Evolutionary conservation across 2,329 filamentous ascomycete genomes (phyloP).

Genomic region (Verticillium zaregamsianum): DNA sequence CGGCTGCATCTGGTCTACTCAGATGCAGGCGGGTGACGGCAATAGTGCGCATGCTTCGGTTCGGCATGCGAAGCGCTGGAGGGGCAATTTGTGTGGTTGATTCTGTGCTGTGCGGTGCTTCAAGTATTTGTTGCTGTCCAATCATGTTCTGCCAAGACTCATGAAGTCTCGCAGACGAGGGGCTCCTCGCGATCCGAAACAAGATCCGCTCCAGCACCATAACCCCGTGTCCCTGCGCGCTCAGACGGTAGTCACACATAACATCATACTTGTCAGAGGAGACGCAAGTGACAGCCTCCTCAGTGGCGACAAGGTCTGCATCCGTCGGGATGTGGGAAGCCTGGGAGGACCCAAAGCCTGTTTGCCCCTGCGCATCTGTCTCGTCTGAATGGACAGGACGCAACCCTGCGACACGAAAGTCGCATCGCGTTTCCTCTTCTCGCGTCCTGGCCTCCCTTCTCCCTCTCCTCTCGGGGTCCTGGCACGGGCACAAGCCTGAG

Average conservation of each 20-base stretch:
- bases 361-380: background rate
- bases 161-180: background rate
- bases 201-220: background rate
- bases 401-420: background rate
- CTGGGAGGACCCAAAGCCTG: background rate
- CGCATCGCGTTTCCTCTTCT: background rate
- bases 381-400: background rate
- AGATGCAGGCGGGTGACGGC: too few species aligned
- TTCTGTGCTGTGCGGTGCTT: background rate
- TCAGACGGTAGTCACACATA: background rate
- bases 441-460: background rate
- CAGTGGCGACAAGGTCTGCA: background rate
- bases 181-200: background rate
- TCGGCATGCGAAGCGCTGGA: too few species aligned
- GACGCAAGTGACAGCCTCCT: background rate
- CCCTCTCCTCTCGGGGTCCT: background rate
- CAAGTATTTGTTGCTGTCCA: background rate
- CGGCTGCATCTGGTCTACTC: too few species aligned
- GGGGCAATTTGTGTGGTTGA: too few species aligned
- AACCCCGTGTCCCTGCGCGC: background rate
- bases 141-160: background rate
- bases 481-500: background rate
- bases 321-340: background rate
- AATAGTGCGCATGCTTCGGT: too few species aligned
- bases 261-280: background rate